A percentile compares a stretch with the other conserved stretches of the same genome.
Conservation (phyloP, 2,329 filamentous ascomycete species). For the Stemphylium vesicarium region DNA sequence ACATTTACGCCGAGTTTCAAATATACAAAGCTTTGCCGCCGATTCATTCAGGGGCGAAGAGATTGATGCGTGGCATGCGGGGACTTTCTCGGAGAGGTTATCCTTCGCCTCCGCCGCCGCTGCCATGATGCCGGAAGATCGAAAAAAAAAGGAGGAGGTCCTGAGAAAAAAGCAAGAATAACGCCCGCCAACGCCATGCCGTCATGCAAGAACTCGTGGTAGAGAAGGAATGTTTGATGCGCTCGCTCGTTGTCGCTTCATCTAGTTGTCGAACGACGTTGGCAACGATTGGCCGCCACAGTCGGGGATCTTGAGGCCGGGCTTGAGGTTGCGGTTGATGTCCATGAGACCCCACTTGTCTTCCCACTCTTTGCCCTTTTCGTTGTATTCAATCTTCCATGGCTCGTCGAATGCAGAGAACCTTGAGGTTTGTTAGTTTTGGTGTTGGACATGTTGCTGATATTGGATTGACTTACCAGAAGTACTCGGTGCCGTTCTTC, state of each 20-base stretch:
- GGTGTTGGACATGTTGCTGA: neutral
- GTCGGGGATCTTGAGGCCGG: constrained; percentile 83
- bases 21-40: constrained; percentile 13
- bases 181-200: constrained; percentile 33
- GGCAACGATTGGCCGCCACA: constrained; percentile 72
- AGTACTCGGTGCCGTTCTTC: constrained; percentile 85
- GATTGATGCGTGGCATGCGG: constrained; percentile 10
- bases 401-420: constrained; percentile 97
- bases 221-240: constrained; percentile 9
- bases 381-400: constrained; percentile 84
- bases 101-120: neutral
- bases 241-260: neutral
- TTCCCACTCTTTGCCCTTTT: constrained; percentile 75
- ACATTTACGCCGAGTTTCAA: constrained; percentile 15
- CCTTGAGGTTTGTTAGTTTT: constrained; percentile 49
- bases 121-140: constrained; percentile 10
- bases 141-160: neutral
- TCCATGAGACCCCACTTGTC: constrained; percentile 96
- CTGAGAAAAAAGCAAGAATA: constrained; percentile 12
- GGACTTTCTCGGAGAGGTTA: neutral
- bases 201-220: constrained; percentile 26
- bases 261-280: constrained; percentile 7
- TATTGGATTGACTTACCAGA: constrained; percentile 68
- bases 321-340: constrained; percentile 80
- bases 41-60: constrained; percentile 1